Conservation (phyloP, 306 rosid genomes). For the Sicyos edulis region DNA sequence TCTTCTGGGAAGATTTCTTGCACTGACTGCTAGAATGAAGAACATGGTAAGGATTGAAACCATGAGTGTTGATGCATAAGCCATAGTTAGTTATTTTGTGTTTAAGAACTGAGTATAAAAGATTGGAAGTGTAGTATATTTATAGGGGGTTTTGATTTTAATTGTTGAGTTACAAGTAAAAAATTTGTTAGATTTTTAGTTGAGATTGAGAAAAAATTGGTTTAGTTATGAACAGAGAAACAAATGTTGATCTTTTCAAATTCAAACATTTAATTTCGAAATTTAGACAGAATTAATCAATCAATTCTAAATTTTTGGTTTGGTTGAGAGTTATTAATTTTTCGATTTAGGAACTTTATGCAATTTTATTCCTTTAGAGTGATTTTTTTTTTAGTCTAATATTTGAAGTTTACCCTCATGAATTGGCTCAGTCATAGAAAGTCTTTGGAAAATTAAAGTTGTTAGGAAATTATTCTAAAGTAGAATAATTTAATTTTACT, state of each 20-base stretch:
- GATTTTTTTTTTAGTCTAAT: too few relatives aligned
- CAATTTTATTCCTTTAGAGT: too few relatives aligned
- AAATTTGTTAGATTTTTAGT: neutral
- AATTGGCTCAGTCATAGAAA: too few relatives aligned
- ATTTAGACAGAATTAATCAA: neutral
- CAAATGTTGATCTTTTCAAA: too few relatives aligned
- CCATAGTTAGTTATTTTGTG: neutral
- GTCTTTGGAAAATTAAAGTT: too few relatives aligned
- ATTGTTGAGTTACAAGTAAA: neutral
- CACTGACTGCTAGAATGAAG: neutral
- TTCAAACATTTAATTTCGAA: too few relatives aligned
- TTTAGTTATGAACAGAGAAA: too few relatives aligned
- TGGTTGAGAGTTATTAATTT: too few relatives aligned
- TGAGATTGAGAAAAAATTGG: neutral
- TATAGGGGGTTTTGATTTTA: neutral
- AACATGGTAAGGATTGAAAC: neutral
- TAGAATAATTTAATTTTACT: too few relatives aligned
- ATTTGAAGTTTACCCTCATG: too few relatives aligned
- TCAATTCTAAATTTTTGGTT: neutral
- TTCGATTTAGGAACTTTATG: too few relatives aligned
- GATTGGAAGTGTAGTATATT: neutral
- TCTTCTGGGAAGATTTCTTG: neutral
- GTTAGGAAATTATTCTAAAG: too few relatives aligned
- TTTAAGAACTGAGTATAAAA: neutral
- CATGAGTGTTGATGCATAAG: neutral